Evolutionary conservation across 495 filamentous ascomycete genomes (phyloP).

Genomic region (Hypoxylon cercidicola): DNA sequence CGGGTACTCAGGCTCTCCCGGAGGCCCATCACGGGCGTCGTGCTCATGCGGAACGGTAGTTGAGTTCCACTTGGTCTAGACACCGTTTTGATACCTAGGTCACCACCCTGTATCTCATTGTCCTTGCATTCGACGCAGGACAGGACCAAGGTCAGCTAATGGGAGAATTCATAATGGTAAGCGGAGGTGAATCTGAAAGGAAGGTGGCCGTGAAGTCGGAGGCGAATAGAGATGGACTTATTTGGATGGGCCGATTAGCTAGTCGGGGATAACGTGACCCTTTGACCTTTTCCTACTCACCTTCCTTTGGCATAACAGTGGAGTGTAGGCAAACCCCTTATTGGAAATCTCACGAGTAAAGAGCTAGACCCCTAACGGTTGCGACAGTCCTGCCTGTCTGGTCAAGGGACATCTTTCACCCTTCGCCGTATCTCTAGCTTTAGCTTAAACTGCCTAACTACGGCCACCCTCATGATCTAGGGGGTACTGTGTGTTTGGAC

Average conservation of each 20-base stretch:
- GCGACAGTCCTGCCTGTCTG: no score
- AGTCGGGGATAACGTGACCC: neutral
- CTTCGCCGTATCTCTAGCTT: no score
- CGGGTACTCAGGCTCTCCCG: neutral
- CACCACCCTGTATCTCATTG: slow-evolving; percentile 22
- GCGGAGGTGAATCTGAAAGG: slow-evolving; percentile 28
- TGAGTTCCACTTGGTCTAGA: slow-evolving; percentile 26
- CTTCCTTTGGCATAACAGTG: slow-evolving; percentile 16
- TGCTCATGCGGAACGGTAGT: slow-evolving; percentile 29
- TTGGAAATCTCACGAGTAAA: no score
- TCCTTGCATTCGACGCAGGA: slow-evolving; percentile 20
- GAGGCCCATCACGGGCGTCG: slow-evolving; percentile 2
- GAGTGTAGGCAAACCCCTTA: neutral
- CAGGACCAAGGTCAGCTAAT: slow-evolving; percentile 19
- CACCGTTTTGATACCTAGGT: slow-evolving; percentile 14
- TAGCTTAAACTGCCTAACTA: no score
- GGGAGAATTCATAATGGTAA: slow-evolving; percentile 29
- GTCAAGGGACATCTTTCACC: no score
- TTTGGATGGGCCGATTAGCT: slow-evolving; percentile 31
- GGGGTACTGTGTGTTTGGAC: no score
- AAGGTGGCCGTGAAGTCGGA: slow-evolving; percentile 19
- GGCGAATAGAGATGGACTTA: slow-evolving; percentile 9
- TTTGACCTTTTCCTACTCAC: neutral
- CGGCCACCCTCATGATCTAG: no score
- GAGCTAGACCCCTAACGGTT: no score